Base-by-base conservation (phyloP, 768 basidiomycete genomes). In the Mrakia gelida region DNA sequence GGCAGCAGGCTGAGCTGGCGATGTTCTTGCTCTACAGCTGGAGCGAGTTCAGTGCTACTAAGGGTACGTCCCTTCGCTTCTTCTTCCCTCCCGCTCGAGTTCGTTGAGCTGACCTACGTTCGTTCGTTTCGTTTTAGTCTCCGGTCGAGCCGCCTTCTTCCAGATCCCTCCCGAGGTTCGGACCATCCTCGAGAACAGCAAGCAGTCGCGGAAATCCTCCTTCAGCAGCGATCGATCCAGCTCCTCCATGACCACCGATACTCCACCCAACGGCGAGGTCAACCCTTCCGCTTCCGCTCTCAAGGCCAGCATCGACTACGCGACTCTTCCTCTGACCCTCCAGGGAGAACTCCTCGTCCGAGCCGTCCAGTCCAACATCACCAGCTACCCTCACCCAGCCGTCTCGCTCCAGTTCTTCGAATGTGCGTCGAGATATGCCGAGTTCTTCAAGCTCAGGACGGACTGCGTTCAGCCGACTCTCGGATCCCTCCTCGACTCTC, bases 401-500 rank as follows among this genome's bases (percentile, higher is more conserved):
- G 95, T 98, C 28, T 87, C 89, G 11, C 87, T 95, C 84, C 94
- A 96, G 82, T 95, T 93, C 84, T 98, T 98, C 80, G 97, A 99
- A 85, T 92, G 92, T 7, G 89, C 88, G 16, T 89, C 92, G n/a
- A 89, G 97, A 70, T 99, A 98, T 83, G 89, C 90, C 52, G 97
- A 98, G 81, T 98, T 99, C 84, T 98, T 98, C 90, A 94, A 92
- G 84, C 90, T 95, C 32, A 90, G 94, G 80, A 92, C 91, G 81
- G 92, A 93, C 76, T 93, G 91, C 81, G 92, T 98, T 73, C 87
- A 93, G 81, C 92, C 93, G 1, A 89, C 93, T 2, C 86, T 99
- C 45, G 91, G 94, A 81, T 92, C 92, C 16, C 92, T 99, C 88
- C 88, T 98, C 38, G 93, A 92, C 81, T 77, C 84, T 78, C 88